Base-by-base conservation (phyloP, 805 yeast species). In the Saccharomyces paradoxus region DNA sequence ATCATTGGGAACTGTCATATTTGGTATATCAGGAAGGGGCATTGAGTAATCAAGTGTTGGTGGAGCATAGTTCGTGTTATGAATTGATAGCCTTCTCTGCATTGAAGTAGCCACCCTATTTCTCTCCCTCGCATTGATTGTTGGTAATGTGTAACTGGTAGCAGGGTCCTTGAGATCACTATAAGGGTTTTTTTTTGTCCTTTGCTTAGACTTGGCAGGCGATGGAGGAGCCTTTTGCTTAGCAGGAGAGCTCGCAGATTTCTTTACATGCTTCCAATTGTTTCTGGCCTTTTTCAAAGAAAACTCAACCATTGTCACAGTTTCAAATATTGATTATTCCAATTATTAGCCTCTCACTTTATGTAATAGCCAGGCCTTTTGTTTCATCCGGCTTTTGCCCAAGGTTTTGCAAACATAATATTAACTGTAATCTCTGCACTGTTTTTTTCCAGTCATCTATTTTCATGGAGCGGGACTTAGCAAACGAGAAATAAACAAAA, bases 31-130 rank as follows among this genome's bases (percentile, higher is more conserved):
- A 28, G 71, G 71, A 10, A 68, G 52, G 9, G 71, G 69, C 54
- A 63, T 59, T 6, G 69, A 57, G 50, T 67, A 61, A 48, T 68
- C 69, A 31, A 63, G 28, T 28, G 62, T 55, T 14, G 69, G 65
- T n/a, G 70, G 66, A n/a, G 59, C 62, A 52, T 64, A 60, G 48
- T 62, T 60, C 12, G 65, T 59, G 48, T 71, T 62, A 53, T 74
- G 77, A 31, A 77, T 68, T 2, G 80, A 77, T 56, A 77, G 66
- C 54, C 81, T 63, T 52, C 81, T 63, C 53, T 76, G 77, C 73
- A 75, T 74, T 22, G 74, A 65, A 14, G 71, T 64, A 1, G 74
- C 77, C 55, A 73, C 70, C 59, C 71, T 73, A 31, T 67, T 73
- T 55, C 71, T 69, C 46, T 69, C 74, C 50, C 65, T 64, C 27